These are phyloP conservation scores for Torulaspora pretoriensis DNA, from an alignment of 1,139 yeast species.

Conservation along the genomic window DNA sequence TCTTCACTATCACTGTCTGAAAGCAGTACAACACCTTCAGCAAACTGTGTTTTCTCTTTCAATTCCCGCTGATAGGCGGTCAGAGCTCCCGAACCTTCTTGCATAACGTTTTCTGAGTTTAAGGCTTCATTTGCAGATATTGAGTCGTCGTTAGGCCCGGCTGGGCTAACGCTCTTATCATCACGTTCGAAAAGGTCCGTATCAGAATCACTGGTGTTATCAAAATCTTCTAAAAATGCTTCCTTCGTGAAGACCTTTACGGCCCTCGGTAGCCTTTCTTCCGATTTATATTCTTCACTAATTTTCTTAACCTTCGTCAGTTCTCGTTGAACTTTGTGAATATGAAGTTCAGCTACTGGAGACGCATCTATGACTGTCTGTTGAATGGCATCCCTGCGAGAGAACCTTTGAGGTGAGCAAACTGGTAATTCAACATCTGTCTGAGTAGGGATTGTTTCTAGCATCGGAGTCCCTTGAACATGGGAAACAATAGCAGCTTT, in stretches of 20 bases:
- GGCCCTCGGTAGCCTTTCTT: not conserved
- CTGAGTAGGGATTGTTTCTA: not conserved
- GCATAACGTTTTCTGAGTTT: not conserved
- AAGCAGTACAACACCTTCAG: conserved; percentile 18
- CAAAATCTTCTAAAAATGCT: conserved; percentile 12
- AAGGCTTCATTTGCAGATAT: not conserved
- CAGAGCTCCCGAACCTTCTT: conserved; percentile 8
- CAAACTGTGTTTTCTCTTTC: conserved; percentile 14
- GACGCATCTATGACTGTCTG: not conserved
- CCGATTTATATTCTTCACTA: conserved; percentile 10
- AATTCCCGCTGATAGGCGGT: conserved; percentile 24
- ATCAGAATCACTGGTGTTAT: conserved; percentile 10
- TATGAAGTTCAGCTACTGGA: conserved; percentile 10
- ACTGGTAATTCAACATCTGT: not conserved
- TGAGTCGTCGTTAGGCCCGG: not conserved
- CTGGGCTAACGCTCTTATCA: not conserved
- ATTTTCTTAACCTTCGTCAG: conserved; percentile 8
- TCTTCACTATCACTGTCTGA: conserved; percentile 25
- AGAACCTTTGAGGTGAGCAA: not conserved
- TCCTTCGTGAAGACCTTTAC: conserved; percentile 10
- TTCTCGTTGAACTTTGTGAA: conserved; percentile 21
- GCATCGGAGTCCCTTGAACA: not conserved
- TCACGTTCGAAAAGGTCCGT: conserved; percentile 1
- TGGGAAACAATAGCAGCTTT: too few species aligned
- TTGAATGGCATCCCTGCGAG: not conserved